These are phyloP conservation scores for Colletotrichum aenigma DNA, from an alignment of 2,329 filamentous ascomycete species.

Conservation along the genomic window DNA sequence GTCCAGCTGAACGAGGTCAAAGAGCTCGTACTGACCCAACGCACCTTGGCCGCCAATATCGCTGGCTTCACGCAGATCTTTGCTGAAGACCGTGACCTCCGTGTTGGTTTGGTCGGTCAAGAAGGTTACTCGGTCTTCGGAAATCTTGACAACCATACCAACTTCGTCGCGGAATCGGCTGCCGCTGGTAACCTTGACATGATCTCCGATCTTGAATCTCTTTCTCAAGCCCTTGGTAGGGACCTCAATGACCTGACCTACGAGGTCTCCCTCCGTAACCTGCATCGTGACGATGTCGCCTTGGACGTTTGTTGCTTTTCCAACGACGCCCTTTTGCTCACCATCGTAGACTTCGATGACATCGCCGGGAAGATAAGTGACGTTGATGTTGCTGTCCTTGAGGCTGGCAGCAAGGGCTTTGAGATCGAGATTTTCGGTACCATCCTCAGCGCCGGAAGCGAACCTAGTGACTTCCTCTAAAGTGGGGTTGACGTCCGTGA, in stretches of 20 bases:
- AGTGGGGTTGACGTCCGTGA: conserved; percentile 89
- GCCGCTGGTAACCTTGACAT: conserved; percentile 97
- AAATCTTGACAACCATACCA: conserved; percentile 94
- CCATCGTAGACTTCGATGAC: conserved; percentile 96
- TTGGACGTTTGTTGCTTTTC: conserved; percentile 83
- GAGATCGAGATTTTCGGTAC: conserved; percentile 91
- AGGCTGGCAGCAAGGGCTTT: conserved; percentile 88
- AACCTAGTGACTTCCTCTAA: conserved; percentile 97
- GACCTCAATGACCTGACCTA: conserved; percentile 87
- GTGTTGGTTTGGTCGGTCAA: conserved; percentile 91
- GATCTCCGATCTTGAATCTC: conserved; percentile 89
- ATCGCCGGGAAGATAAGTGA: conserved; percentile 89
- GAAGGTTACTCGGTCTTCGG: conserved; percentile 89
- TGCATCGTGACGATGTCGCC: conserved; percentile 90
- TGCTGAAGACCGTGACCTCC: conserved; percentile 97
- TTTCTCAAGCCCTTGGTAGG: conserved; percentile 92
- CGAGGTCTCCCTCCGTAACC: conserved; percentile 82
- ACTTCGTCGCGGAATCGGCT: conserved; percentile 95
- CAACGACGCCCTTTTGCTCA: conserved; percentile 90
- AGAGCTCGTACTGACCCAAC: conserved; percentile 87
- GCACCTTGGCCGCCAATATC: conserved; percentile 87
- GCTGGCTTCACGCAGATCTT: conserved; percentile 90
- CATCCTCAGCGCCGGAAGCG: conserved; percentile 85
- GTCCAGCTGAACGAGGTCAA: conserved; percentile 94
- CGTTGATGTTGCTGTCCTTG: conserved; percentile 80